A percentile compares a stretch with the other conserved stretches of the same genome.
Conservation (phyloP, 108 stramenopile genomes). For the Pseudonitzschia multiseries region DNA sequence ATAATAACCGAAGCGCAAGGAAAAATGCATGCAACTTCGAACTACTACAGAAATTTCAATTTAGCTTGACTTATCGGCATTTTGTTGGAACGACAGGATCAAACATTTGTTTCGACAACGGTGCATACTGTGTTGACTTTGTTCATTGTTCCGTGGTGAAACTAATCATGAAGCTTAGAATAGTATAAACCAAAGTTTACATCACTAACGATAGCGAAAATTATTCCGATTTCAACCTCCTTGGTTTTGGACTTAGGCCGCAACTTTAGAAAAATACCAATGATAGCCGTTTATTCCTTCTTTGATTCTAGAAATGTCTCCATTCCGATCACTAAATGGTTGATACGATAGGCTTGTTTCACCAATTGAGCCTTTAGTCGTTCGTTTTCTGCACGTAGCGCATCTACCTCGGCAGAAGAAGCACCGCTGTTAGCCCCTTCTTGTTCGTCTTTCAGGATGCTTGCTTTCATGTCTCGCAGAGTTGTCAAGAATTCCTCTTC, state of each 20-base stretch:
- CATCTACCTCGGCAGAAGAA: conserved; percentile 34
- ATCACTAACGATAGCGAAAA: background rate
- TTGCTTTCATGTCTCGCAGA: conserved; percentile 43
- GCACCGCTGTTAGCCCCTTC: conserved; percentile 11
- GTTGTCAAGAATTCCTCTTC: conserved; percentile 46
- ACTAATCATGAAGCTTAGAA: background rate
- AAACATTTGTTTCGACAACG: no score
- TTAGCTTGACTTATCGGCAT: no score
- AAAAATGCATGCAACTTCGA: no score
- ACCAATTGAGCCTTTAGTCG: conserved; percentile 35
- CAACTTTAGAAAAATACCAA: background rate
- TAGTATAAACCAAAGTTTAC: background rate
- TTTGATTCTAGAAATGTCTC: conserved; percentile 31
- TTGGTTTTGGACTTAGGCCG: background rate
- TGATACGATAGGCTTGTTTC: conserved; percentile 62
- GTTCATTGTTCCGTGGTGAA: no score
- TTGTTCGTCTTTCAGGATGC: conserved; percentile 35
- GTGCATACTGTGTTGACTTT: no score
- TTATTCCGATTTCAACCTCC: background rate
- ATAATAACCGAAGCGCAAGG: no score
- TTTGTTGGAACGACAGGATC: no score
- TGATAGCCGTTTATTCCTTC: background rate
- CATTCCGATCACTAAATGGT: conserved; percentile 41
- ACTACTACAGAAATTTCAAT: no score
- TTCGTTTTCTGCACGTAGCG: conserved; percentile 53